Conservation (phyloP, 768 basidiomycete genomes). For the Tephrocybe sp. region DNA sequence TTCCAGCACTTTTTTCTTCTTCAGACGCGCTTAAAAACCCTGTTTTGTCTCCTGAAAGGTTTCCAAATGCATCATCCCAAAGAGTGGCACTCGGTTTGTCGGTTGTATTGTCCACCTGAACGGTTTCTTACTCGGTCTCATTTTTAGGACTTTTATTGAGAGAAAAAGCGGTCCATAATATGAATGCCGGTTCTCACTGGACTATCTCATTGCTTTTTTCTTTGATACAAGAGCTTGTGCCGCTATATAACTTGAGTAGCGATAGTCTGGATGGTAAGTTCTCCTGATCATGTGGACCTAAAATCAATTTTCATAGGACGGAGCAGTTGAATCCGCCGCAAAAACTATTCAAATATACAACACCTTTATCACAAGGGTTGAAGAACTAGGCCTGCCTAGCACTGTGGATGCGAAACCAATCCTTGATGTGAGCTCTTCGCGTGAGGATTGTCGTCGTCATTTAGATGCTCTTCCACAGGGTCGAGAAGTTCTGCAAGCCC, state of each 20-base stretch:
- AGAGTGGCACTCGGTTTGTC: slow-evolving; percentile 59
- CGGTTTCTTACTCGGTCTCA: background rate
- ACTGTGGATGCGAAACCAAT: slow-evolving; percentile 71
- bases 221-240: slow-evolving; percentile 67
- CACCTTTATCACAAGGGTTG: slow-evolving; percentile 55
- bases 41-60: slow-evolving; percentile 31
- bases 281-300: background rate
- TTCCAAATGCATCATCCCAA: slow-evolving; percentile 42
- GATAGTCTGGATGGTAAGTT: slow-evolving; percentile 47
- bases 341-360: slow-evolving; percentile 66
- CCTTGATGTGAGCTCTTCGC: slow-evolving; percentile 77
- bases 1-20: slow-evolving; percentile 65
- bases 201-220: slow-evolving; percentile 72
- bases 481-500: slow-evolving; percentile 52
- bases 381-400: slow-evolving; percentile 58
- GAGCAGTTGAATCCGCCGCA: slow-evolving; percentile 42
- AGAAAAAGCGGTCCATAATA: slow-evolving; percentile 64
- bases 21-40: slow-evolving; percentile 42
- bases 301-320: background rate
- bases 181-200: slow-evolving; percentile 65
- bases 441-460: too few relatives aligned
- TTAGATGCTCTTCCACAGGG: slow-evolving; percentile 53
- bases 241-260: slow-evolving; percentile 42
- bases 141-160: slow-evolving; percentile 65
- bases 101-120: background rate